These are phyloP conservation scores for Cystobasidiaceae sp. DNA, from an alignment of 1,284 basidiomycete species.

Conservation along the genomic window DNA sequence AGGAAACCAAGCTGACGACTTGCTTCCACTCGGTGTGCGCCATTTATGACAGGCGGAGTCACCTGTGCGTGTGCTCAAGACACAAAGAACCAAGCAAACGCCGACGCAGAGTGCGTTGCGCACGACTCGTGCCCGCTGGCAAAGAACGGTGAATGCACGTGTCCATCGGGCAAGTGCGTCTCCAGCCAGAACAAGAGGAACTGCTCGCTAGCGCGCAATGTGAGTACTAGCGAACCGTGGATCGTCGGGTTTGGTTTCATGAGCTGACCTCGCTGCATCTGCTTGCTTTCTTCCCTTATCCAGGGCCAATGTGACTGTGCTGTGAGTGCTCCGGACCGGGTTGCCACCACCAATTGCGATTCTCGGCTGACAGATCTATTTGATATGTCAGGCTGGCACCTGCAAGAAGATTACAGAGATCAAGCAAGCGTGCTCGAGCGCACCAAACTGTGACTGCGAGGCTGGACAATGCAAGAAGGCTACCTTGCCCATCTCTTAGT, in stretches of 20 bases:
- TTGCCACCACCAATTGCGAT: too few species aligned
- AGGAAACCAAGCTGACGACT: neutral
- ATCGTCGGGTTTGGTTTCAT: neutral
- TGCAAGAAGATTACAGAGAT: conserved; percentile 31
- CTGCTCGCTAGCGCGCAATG: conserved; percentile 22
- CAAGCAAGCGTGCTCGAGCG: conserved; percentile 1
- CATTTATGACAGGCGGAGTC: conserved; percentile 5
- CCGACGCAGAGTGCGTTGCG: conserved; percentile 19
- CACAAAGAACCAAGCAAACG: conserved; percentile 2
- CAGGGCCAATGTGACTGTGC: conserved; percentile 28
- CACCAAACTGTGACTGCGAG: conserved; percentile 20
- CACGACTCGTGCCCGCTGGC: conserved; percentile 17
- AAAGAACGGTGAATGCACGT: conserved; percentile 23
- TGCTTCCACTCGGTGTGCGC: neutral
- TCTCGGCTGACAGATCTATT: neutral
- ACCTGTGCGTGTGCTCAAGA: conserved; percentile 30
- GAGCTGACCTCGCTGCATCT: neutral
- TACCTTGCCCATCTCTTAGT: conserved; percentile 22
- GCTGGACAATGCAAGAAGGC: conserved; percentile 30
- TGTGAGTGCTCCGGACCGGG: neutral
- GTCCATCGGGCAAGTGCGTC: conserved; percentile 10
- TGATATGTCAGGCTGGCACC: conserved; percentile 21
- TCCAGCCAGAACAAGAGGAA: conserved; percentile 29
- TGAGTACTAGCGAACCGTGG: neutral
- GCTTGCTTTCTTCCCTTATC: neutral